A percentile compares a stretch with the other conserved stretches of the same genome.
phyloP scores from a whole-genome alignment of 2,329 filamentous ascomycete genomes.

The Hymenoscyphus albidus region DNA sequence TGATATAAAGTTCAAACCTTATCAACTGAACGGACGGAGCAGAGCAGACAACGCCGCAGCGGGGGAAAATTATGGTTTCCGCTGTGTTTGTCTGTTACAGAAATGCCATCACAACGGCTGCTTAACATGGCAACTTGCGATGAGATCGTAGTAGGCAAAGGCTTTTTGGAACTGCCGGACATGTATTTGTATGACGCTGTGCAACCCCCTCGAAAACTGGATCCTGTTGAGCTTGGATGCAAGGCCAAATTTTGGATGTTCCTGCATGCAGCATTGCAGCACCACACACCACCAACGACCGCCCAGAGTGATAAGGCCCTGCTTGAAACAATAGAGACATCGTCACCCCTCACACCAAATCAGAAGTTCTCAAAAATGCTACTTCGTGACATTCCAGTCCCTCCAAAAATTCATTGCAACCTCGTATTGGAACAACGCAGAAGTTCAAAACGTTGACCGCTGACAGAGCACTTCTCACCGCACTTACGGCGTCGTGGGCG shows the following conservation, averaged over 20 bases:
- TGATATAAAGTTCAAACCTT: background rate
- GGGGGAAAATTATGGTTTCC: background rate
- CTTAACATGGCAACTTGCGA: background rate
- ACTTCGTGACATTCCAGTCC: background rate
- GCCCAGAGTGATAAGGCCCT: background rate
- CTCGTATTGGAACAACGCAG: slow-evolving; percentile 5
- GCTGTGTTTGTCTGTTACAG: background rate
- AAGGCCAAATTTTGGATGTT: slow-evolving; percentile 5
- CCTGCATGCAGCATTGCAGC: slow-evolving; percentile 1
- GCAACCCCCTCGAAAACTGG: slow-evolving; percentile 1
- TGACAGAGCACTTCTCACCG: background rate
- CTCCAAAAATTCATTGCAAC: background rate
- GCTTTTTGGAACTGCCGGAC: background rate
- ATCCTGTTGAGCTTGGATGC: slow-evolving; percentile 2
- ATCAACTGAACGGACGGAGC: background rate
- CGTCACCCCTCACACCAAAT: background rate
- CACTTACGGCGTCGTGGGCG: background rate
- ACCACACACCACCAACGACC: background rate
- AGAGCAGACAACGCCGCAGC: background rate
- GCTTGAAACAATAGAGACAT: background rate
- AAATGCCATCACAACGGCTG: background rate
- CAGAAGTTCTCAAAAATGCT: background rate
- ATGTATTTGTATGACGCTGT: background rate
- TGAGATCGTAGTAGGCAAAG: background rate
- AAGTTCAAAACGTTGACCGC: slow-evolving; percentile 5